Evolutionary conservation across 768 basidiomycete genomes (phyloP).

Genomic region (Phlebiopsis gigantea): DNA sequence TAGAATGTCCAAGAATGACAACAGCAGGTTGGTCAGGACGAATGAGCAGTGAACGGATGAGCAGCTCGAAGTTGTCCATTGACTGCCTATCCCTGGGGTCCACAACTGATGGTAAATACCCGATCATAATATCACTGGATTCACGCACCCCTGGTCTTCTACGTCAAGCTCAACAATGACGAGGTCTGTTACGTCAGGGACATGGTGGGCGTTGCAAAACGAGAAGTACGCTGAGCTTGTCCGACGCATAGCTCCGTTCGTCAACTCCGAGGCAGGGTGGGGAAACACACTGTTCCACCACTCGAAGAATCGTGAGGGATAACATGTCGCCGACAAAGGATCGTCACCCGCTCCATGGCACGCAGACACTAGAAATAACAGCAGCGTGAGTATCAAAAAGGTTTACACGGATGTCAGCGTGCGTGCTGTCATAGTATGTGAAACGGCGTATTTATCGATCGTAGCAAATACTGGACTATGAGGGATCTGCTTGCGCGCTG

Average conservation of each 20-base stretch:
- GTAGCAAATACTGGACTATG: not conserved
- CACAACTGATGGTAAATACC: not conserved
- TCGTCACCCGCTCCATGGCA: slow-evolving; percentile 94
- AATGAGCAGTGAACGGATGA: slow-evolving; percentile 86
- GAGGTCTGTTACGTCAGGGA: slow-evolving; percentile 91
- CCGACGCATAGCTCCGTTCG: slow-evolving; percentile 91
- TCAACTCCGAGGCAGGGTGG: slow-evolving; percentile 94
- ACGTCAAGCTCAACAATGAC: slow-evolving; percentile 94
- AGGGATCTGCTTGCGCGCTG: no score
- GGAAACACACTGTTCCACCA: slow-evolving; percentile 99
- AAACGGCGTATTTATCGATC: no score
- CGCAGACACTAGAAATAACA: slow-evolving; percentile 63
- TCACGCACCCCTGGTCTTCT: slow-evolving; percentile 78
- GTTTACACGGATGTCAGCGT: not conserved
- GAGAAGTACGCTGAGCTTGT: slow-evolving; percentile 94
- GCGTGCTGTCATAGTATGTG: not conserved
- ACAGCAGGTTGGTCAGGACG: slow-evolving; percentile 91
- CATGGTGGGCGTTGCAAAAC: slow-evolving; percentile 88
- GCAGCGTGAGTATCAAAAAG: not conserved
- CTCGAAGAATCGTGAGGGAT: slow-evolving; percentile 91
- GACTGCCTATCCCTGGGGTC: slow-evolving; percentile 7
- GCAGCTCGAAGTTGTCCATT: slow-evolving; percentile 84
- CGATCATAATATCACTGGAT: not conserved
- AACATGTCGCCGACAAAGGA: slow-evolving; percentile 77
- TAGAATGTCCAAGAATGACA: slow-evolving; percentile 92